Base-by-base conservation (phyloP, 148 eudicot species). In the Nepenthes gracilis region DNA sequence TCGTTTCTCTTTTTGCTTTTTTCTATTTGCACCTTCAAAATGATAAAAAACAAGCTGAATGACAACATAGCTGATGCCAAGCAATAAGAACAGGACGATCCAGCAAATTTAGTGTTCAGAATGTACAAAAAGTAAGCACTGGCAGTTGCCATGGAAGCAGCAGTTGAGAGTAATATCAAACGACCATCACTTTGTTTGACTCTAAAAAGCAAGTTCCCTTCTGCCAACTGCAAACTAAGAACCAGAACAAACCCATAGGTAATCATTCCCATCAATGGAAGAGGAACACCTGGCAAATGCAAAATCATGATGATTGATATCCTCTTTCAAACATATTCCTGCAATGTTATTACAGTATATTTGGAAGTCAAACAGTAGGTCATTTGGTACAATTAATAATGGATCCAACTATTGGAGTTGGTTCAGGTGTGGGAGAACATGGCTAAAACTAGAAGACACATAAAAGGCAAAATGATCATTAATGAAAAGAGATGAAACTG, bases 101-200 rank as follows among this genome's bases (percentile, higher is more conserved):
- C 98, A 35, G 63, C 70, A 67, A 93, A 86, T 74, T 77, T 77
- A 50, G 86, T 79, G 72, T 74, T 81, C 36, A 88, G 74, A 36
- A 75, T 75, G 77, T 86, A 88, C 69, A 93, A 68, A 62, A 93
- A 93, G 81, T 82, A 93, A 54, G 88, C 79, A 75, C 96, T 88
- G 9, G 98, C 91, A 66, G 80, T 68, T 55, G 96, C 96, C 98
- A 93, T 84, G 65, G 98, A 86, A 57, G 95, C 74, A 60, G 92
- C 74, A 72, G 68, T 69, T 34, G 86, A 84, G 60, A 82, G 78
- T 68, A 93, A 74, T 52, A 84, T 62, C 60, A 80, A 64, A 52
- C 85, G 88, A n/a, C 82, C 83, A 63, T 71, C 80, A 52, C 53
- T 68, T 79, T 77, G 77, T 43, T 73, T 76, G 54, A 93, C 73